These are phyloP conservation scores for Xylariaceae sp. DNA, from an alignment of 2,329 filamentous ascomycete species.

Conservation along the genomic window DNA sequence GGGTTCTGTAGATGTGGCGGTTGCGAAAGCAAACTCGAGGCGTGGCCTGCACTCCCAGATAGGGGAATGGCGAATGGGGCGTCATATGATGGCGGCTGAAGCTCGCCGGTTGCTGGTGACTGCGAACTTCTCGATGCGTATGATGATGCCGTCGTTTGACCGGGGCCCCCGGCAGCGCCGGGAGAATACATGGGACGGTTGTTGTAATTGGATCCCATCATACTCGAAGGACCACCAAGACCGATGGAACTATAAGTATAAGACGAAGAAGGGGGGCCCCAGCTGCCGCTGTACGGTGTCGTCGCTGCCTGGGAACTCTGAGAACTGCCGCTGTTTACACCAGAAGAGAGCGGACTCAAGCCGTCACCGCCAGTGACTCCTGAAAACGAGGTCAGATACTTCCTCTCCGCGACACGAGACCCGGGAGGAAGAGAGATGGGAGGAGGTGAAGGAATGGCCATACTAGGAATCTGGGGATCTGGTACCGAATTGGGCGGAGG, in stretches of 20 bases:
- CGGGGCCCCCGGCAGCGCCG: constrained; percentile 24
- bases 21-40: constrained; percentile 29
- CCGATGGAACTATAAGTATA: constrained; percentile 57
- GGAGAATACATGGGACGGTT: constrained; percentile 31
- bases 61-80: constrained; percentile 61
- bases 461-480: constrained; percentile 34
- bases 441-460: constrained; percentile 20
- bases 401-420: constrained; percentile 9
- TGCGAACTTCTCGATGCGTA: constrained; percentile 51
- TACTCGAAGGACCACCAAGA: constrained; percentile 43
- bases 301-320: constrained; percentile 52
- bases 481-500: constrained; percentile 32
- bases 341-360: constrained; percentile 58
- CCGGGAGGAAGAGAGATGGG: constrained; percentile 6
- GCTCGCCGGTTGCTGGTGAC: constrained; percentile 56
- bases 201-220: constrained; percentile 44
- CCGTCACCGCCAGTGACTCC: constrained; percentile 52
- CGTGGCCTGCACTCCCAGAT: constrained; percentile 45
- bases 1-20: constrained; percentile 31
- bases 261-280: constrained; percentile 51
- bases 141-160: constrained; percentile 8
- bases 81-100: constrained; percentile 66
- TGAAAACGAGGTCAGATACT: constrained; percentile 38
- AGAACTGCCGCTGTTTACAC: constrained; percentile 57
- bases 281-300: constrained; percentile 55